Evolutionary conservation across 2,329 filamentous ascomycete species (phyloP).

Genomic region (Escovopsis sp.): DNA sequence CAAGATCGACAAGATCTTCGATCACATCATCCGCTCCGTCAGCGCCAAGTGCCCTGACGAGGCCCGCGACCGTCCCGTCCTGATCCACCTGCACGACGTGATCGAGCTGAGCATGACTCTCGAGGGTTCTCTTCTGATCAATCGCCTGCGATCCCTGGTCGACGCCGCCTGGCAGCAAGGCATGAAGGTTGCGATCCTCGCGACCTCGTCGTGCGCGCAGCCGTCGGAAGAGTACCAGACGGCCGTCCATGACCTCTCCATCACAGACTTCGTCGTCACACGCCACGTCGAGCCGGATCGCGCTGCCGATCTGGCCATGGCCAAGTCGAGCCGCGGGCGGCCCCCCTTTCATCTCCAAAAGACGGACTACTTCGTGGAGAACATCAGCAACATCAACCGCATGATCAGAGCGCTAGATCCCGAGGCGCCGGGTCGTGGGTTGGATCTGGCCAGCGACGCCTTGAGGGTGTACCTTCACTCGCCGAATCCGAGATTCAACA

Average conservation of each 20-base stretch:
- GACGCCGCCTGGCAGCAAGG: constrained; percentile 58
- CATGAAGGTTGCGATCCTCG: constrained; percentile 59
- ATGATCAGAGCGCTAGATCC: constrained; percentile 28
- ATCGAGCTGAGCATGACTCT: constrained; percentile 57
- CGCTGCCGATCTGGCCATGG: constrained; percentile 7
- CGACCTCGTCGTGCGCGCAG: constrained; percentile 50
- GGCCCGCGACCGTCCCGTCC: constrained; percentile 32
- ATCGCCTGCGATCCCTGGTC: constrained; percentile 54
- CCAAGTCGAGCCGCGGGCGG: neutral
- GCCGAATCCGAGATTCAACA: constrained; percentile 12
- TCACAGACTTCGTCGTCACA: constrained; percentile 25
- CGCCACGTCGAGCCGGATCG: constrained; percentile 19
- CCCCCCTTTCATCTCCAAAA: constrained; percentile 14
- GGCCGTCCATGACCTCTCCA: constrained; percentile 23
- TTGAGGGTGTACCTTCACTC: constrained; percentile 14
- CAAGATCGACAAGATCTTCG: constrained; percentile 42
- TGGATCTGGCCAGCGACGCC: constrained; percentile 10
- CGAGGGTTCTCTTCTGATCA: constrained; percentile 54
- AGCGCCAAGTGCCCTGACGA: constrained; percentile 18
- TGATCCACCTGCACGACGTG: constrained; percentile 70
- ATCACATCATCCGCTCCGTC: constrained; percentile 37
- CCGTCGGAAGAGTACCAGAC: constrained; percentile 27
- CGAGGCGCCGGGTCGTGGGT: neutral
- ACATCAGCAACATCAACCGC: constrained; percentile 29
- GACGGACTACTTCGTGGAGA: constrained; percentile 28